Base-by-base conservation (phyloP, 306 rosid species). In the Lablab purpureus region DNA sequence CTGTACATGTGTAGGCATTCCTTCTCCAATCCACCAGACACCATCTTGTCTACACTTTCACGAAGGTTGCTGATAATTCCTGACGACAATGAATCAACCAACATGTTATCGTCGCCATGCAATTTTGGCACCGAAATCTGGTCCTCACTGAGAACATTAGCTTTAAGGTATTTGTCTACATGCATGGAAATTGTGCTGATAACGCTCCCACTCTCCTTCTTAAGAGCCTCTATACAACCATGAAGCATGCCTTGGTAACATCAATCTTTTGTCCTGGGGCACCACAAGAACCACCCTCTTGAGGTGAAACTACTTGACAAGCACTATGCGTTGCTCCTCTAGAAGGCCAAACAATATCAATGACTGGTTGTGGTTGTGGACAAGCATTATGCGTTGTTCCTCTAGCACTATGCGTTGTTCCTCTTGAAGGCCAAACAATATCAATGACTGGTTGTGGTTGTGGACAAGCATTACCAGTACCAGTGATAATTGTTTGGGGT, bases 41-140 rank as follows among this genome's bases (percentile, higher is more conserved):
- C 86, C 91, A 87, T 84, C 1, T 92, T 84, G 87, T 88, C 81
- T 66, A 88, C 90, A 6, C 83, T 83, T 67, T 91, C 87, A 14
- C 87, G 91, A 67, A 93, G 94, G 18, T 88, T 87, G 69, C 77
- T 80, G 84, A 91, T 56, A 1, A 85, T 84, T 2, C 68, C 88
- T 0, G 90, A 81, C 6, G 94, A 92, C 2, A 93, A 87, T 62
- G 87, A 85, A 9, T 93, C 93, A n/a, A 93, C 80, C 51, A 93
- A 28, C 71, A 91, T 59, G 65, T 88, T 91, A 68, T 74, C 83
- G 52, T 88, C 88, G 4, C 4, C 2, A 0, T 63, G 22, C 19
- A 32, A 2, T 19, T 34, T 10, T 4, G 46, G 9, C 28, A n/a
- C 49, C 8, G 49, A 36, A 36, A 18, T 64, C 7, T 10, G 17